Evolutionary conservation across 2,329 filamentous ascomycete species (phyloP).

Genomic region (Bipolaris bicolor): DNA sequence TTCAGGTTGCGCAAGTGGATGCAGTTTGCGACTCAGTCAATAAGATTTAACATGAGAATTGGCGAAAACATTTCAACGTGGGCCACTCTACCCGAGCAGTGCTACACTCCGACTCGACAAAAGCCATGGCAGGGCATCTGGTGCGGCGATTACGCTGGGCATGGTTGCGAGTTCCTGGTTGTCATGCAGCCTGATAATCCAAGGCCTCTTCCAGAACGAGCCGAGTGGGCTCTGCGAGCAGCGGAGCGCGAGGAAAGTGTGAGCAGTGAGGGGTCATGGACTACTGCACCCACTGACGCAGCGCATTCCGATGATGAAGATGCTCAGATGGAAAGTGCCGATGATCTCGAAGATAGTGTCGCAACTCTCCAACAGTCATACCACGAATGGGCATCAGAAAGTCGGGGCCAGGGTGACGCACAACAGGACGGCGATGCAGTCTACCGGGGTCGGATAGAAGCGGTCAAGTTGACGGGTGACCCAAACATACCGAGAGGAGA

Average conservation of each 20-base stretch:
- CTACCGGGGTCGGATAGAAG: conserved; percentile 74
- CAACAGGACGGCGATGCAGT: conserved; percentile 42
- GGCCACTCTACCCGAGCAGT: conserved; percentile 73
- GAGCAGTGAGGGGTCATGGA: conserved; percentile 40
- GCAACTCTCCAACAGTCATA: conserved; percentile 35
- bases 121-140: conserved; percentile 91
- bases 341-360: conserved; percentile 50
- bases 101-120: conserved; percentile 80
- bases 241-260: conserved; percentile 38
- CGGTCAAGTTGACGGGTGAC: conserved; percentile 91
- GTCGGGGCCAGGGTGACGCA: background rate
- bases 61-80: conserved; percentile 65
- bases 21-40: conserved; percentile 59
- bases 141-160: conserved; percentile 86
- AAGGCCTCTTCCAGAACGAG: conserved; percentile 48
- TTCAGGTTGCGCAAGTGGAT: conserved; percentile 82
- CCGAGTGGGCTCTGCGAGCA: conserved; percentile 35
- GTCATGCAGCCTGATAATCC: conserved; percentile 73
- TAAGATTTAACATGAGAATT: conserved; percentile 49
- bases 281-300: conserved; percentile 36
- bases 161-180: conserved; percentile 87
- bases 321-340: conserved; percentile 21
- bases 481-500: conserved; percentile 88
- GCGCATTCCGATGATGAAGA: conserved; percentile 18
- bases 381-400: background rate